Evolutionary conservation across 1,284 basidiomycete genomes (phyloP), one percentile per base, ranked within the genome.

Genomic region (Melampsora larici-populina): DNA sequence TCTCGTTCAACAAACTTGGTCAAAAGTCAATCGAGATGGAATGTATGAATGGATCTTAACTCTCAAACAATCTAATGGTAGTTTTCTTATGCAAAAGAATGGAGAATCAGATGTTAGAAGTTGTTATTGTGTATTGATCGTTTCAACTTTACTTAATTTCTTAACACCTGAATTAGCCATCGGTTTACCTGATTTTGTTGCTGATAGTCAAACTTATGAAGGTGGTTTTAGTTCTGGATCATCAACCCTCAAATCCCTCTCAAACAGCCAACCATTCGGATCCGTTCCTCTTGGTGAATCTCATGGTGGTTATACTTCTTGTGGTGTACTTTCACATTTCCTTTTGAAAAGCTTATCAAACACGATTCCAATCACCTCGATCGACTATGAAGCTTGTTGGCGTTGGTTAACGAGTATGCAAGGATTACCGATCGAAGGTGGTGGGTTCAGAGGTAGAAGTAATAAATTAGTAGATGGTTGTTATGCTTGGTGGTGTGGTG

Each of bases 71-170:
- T 88, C 90, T 0, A 94, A n/a, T n/a, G n/a, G n/a, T n/a, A n/a
- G n/a, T n/a, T n/a, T n/a, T n/a, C n/a, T n/a, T n/a, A n/a, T n/a
- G 13, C 89, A 93, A 31, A 87, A 89, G 70, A 88, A 93, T 60
- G 93, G 91, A 29, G 96, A 99, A 84, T 91, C 97, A 9, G 97
- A 99, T 81, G 93, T 97, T 31, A 90, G 91, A 36, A 91, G 91
- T 0, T 89, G 88, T 31, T 93, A 92, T 83, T 92, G 92, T 81
- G 87, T 92, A 0, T 86, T 92, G 17, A 88, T 88, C 6, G 87
- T 89, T n/a, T 89, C 91, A 0, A 87, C 88, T 0, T 83, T 93
- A 5, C 86, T 93, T 55, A 89, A 97, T 80, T 85, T 99, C 46
- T 85, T 96, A 63, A 98, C 96, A 0, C 93, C 94, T 0, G 92